These are phyloP conservation scores for Acarospora socialis DNA, from an alignment of 2,329 filamentous ascomycete species.

Conservation along the genomic window DNA sequence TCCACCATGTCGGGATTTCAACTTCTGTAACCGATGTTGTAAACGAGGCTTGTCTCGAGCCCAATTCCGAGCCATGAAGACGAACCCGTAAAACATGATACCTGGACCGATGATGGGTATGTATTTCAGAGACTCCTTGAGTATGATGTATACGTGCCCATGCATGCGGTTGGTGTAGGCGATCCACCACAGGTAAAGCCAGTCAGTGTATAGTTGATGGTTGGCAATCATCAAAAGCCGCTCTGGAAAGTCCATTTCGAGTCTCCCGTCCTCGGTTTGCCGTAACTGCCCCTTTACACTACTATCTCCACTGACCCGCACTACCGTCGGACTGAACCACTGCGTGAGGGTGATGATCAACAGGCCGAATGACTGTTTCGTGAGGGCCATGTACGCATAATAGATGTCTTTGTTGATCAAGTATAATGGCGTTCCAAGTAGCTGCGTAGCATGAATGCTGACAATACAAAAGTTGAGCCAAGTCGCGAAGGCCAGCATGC, in stretches of 20 bases:
- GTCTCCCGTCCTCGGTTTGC: constrained; percentile 40
- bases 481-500: constrained; percentile 28
- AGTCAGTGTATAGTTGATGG: constrained; percentile 55
- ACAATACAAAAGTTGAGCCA: constrained; percentile 32
- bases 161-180: constrained; percentile 76
- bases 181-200: constrained; percentile 86
- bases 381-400: constrained; percentile 51
- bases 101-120: constrained; percentile 68
- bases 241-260: constrained; percentile 46
- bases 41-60: constrained; percentile 62
- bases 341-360: constrained; percentile 47
- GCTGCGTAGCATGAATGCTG: constrained; percentile 39
- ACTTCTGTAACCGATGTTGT: constrained; percentile 55
- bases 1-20: constrained; percentile 35
- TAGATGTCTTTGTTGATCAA: constrained; percentile 47
- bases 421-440: constrained; percentile 47
- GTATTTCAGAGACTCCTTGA: constrained; percentile 74
- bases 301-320: constrained; percentile 47
- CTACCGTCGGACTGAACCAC: constrained; percentile 48
- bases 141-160: constrained; percentile 76
- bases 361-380: constrained; percentile 51
- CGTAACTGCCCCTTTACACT: constrained; percentile 45
- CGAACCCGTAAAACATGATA: constrained; percentile 78
- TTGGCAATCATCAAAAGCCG: constrained; percentile 49
- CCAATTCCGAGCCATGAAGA: constrained; percentile 87